Base-by-base conservation (phyloP, 2,329 filamentous ascomycete species). In the Penicillium sp. region DNA sequence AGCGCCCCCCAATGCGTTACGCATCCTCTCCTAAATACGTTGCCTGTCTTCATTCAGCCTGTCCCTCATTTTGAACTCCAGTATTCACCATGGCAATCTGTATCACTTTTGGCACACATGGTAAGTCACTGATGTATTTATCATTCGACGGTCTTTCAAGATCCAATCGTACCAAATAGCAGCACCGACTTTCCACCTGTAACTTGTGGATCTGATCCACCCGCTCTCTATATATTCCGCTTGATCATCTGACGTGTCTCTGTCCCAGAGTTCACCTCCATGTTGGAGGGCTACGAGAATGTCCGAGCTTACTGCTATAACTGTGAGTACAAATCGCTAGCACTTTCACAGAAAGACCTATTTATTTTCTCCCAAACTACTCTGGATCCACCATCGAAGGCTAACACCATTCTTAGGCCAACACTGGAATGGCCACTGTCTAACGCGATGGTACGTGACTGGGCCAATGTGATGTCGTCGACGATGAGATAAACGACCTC, bases 241-340 rank as follows among this genome's bases (percentile, higher is more conserved):
- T 11, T 43, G 25, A 46, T 32, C 8, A 32, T 32, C 49, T 57
- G 48, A 62, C 53, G 9, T 46, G 45, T 6, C 44, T 18, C 51
- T 33, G 45, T 6, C 44, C 40, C 51, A 74, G 72, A 74, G 49
- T 73, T 74, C 54, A 68, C 70, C 2, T 70, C 65, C 34, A 66
- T 63, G 52, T 63, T 74, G 25, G 61, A 73, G 53, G 72, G 71
- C n/a, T 73, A 73, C 46, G 71, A 74, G 54, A 61, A 71, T 46
- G 66, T 72, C 32, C 68, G 70, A 40, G 72, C 71, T 37, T 72
- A 73, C 55, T 74, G 72, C 49, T 67, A 72, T 45, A 74, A 74
- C 50, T 74, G 71, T 69, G 52, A 59, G 68, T 57, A 45, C 37
- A 18, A n/a, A 18, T 18, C 18, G 18, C 18, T 18, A 18, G 18